Evolutionary conservation across 2,329 filamentous ascomycete species (phyloP).

Genomic region (Cadophora luteo-olivacea): DNA sequence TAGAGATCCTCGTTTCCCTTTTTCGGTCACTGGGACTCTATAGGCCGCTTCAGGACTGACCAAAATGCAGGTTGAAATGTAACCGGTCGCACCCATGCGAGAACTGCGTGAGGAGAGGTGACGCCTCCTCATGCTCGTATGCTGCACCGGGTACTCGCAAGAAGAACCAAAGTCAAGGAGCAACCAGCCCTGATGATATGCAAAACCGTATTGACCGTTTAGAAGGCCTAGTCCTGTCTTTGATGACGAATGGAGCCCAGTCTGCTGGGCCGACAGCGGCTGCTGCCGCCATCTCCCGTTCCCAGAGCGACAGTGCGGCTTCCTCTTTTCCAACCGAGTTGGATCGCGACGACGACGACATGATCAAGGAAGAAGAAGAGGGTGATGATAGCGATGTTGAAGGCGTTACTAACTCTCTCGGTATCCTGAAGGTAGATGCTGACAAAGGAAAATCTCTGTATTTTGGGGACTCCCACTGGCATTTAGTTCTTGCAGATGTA

Average conservation of each 20-base stretch:
- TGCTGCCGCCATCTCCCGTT: conserved; percentile 50
- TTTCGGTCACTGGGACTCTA: conserved; percentile 27
- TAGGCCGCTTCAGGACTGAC: conserved; percentile 43
- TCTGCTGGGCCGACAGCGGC: conserved; percentile 67
- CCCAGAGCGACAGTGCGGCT: conserved; percentile 44
- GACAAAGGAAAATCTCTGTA: conserved; percentile 81
- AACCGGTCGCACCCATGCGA: conserved; percentile 90
- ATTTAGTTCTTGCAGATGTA: conserved; percentile 75
- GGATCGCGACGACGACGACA: conserved; percentile 64
- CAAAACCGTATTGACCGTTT: conserved; percentile 96
- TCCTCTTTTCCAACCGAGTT: conserved; percentile 47
- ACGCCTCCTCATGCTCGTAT: conserved; percentile 84
- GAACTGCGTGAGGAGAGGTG: conserved; percentile 90
- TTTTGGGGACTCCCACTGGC: conserved; percentile 84
- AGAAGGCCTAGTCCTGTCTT: conserved; percentile 86
- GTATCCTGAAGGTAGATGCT: conserved; percentile 80
- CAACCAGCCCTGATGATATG: conserved; percentile 86
- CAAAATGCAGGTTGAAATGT: conserved; percentile 75
- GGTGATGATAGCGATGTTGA: conserved; percentile 72
- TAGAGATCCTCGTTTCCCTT: conserved; percentile 20
- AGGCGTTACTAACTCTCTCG: conserved; percentile 74
- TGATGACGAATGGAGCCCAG: conserved; percentile 89
- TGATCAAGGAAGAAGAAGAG: conserved; percentile 62
- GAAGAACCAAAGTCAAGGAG: conserved; percentile 71
- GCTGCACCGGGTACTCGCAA: conserved; percentile 74